Base-by-base conservation (phyloP, 2,329 filamentous ascomycete species). In the Knoxdaviesia proteae region DNA sequence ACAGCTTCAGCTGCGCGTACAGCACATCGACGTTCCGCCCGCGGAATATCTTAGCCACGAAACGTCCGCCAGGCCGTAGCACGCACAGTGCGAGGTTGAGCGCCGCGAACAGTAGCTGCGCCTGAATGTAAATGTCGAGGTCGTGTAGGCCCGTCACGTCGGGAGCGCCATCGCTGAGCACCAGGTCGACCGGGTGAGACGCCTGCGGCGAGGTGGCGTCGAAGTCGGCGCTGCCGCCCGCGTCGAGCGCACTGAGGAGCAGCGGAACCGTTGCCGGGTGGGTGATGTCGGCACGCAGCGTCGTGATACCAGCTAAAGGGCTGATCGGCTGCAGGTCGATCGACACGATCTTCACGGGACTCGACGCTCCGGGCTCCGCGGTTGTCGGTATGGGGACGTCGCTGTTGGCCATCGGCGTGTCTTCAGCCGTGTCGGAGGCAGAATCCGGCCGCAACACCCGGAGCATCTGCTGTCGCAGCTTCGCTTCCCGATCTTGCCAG, bases 71-170 rank as follows among this genome's bases (percentile, higher is more conserved):
- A 0, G 87, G 87, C 46, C 82, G 81, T 29, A 98, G 71, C 8
- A 98, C 86, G 55, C 88, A 93, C 8, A 94, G 74, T 0, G 90
- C 86, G 3, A 98, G 74, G 57, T 94, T 94, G 20, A 98, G 71
- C 0, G 90, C 90, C 0, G 88, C 84, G 59, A 92, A 94, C 41
- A 98, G 77, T 6, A 98, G 71, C 60, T 96, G 90, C 6, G 83
- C 87, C 61, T 98, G 90, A 11, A 98, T 83, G 60, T 98, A 98
- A 51, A 96, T 96, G 60, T 98, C 90, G 34, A 98, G 74, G 57
- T 98, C 90, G 58, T 98, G 90, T 1, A 98, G 69, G 20, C 90
- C 90, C 0, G 90, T 98, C 8, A 98, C 90, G 53, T 98, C 90
- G 1, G 90, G 90, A 0, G 90, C 90, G 42, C 90, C 90, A 53